A percentile compares a stretch with the other conserved stretches of the same genome.
These are phyloP conservation scores for Iberis amara DNA, from an alignment of 441 rosid genomes.

Conservation along the genomic window DNA sequence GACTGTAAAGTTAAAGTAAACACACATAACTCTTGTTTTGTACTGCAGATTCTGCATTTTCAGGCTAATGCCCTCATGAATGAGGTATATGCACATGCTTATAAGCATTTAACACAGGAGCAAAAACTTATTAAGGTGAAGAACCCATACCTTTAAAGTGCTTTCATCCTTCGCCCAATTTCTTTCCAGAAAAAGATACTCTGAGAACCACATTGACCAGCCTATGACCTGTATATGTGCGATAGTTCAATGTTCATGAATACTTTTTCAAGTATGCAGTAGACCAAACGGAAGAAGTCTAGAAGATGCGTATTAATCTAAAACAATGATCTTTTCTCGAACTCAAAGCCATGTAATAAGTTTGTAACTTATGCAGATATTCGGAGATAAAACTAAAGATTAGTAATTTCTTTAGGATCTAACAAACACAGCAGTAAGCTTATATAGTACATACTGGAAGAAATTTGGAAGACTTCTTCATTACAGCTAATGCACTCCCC, in stretches of 20 bases:
- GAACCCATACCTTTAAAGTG: constrained; percentile 50
- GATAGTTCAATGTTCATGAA: constrained; percentile 25
- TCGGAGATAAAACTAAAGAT: constrained; percentile 1
- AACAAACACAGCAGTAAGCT: constrained; percentile 10
- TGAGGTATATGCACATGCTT: neutral
- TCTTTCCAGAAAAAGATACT: constrained; percentile 71
- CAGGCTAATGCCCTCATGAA: neutral
- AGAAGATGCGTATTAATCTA: neutral
- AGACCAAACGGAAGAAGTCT: neutral
- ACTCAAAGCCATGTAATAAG: neutral
- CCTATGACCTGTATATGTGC: constrained; percentile 56
- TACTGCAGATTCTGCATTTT: constrained; percentile 9
- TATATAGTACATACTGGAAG: constrained; percentile 52
- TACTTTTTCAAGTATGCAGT: constrained; percentile 5
- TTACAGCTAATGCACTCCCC: constrained; percentile 66
- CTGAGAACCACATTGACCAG: constrained; percentile 92
- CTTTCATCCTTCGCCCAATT: constrained; percentile 78
- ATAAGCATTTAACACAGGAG: neutral
- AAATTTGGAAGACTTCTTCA: constrained; percentile 77
- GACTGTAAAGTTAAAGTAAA: constrained; percentile 42
- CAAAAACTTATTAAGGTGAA: too few relatives aligned
- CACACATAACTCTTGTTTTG: constrained; percentile 9
- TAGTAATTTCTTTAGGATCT: neutral
- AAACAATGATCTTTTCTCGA: neutral
- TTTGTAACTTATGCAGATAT: constrained; percentile 11